These are phyloP conservation scores for Astrephomene gubernaculifera DNA, from an alignment of 139 green algal genomes.

Conservation along the genomic window DNA sequence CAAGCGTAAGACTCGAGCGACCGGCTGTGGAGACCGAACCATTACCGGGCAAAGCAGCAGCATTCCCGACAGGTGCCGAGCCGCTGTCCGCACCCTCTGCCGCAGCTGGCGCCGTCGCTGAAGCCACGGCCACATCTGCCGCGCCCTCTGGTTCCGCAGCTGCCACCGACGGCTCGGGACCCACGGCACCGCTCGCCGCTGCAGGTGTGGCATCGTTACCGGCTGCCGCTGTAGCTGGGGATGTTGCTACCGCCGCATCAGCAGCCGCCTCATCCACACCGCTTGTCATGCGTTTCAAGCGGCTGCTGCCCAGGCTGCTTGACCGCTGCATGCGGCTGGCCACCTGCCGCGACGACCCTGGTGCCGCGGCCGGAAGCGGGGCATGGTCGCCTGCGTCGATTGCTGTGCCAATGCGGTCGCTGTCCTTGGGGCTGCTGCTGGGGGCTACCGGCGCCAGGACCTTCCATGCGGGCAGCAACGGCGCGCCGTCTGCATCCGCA, in stretches of 20 bases:
- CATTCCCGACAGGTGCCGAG: too few species aligned
- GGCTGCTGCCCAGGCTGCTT: constrained; percentile 20
- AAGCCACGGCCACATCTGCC: background rate
- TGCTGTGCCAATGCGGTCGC: too few species aligned
- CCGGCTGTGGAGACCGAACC: too few species aligned
- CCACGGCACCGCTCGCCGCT: too few species aligned
- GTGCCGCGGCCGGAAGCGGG: background rate
- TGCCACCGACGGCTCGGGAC: too few species aligned
- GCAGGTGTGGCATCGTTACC: too few species aligned
- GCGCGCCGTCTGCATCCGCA: background rate
- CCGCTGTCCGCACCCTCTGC: background rate
- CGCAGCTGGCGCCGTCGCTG: background rate
- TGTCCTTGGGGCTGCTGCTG: too few species aligned
- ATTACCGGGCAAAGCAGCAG: too few species aligned
- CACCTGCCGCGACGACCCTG: background rate
- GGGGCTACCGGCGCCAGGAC: background rate
- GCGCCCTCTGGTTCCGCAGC: background rate
- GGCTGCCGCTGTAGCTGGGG: background rate
- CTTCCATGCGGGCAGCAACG: constrained; percentile 36
- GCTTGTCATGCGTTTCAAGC: constrained; percentile 19
- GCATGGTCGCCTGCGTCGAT: background rate
- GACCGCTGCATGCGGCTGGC: background rate
- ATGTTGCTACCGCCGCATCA: background rate
- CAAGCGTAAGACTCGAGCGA: too few species aligned
- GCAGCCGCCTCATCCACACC: background rate